Evolutionary conservation across 495 filamentous ascomycete species (phyloP), one percentile per base, ranked within the genome.

Genomic region (Tirmania nivea): DNA sequence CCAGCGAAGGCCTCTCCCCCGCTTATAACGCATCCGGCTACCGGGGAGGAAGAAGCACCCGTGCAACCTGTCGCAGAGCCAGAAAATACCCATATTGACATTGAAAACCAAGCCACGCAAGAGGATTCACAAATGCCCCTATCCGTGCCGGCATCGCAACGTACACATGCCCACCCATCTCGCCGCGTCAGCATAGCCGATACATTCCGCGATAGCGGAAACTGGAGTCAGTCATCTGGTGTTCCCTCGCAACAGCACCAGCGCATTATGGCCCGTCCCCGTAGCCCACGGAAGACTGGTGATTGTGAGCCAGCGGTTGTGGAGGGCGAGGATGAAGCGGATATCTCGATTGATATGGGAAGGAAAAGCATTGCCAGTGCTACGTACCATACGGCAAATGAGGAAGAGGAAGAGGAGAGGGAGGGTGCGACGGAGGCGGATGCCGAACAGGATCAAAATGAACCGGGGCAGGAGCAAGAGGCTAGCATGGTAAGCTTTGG

Each of bases 201-300:
- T 45, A 45, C 39, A 3, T 45, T 51, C 42, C 49, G 51, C 8
- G 59, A 61, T 54, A 62, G 60, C 12, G 59, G 59, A 34, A 55
- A 58, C 55, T 62, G 60, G 60, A 62, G 60, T 45, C 36, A 53
- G 36, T 60, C 57, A n/a, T 55, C 53, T 25, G 51, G 50, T 21
- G 51, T 53, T 36, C 50, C 54, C 35, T 61, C 55, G 3, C 39
- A 45, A 45, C 39, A 45, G 39, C 39, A 45, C 17, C 12, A 14
- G 17, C 39, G 9, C 1, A 45, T 45, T 8, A 45, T 45, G 39
- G 39, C 14, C 12, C 12, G 8, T 14, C 39, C 39, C 5, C 12
- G 39, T 2, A 45, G 39, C 9, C 39, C 39, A 19, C 12, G 39
- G 39, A 45, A 45, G 39, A 8, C 39, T 14, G 39, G 39, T 4